Evolutionary conservation across 2,329 filamentous ascomycete species (phyloP).

Genomic region (Camillea tinctor): DNA sequence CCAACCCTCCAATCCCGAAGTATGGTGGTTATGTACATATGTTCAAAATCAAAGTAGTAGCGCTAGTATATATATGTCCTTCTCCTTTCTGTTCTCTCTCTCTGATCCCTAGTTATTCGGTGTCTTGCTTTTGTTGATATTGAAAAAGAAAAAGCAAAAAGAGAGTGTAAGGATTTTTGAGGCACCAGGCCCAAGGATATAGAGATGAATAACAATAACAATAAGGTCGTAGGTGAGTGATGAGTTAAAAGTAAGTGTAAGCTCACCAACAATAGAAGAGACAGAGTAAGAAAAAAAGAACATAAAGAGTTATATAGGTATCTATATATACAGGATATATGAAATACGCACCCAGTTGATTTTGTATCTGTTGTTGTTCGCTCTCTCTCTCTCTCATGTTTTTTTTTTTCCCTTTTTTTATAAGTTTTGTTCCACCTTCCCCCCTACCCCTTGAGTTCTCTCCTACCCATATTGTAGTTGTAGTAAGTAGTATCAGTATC

Average conservation of each 20-base stretch:
- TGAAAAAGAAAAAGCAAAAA: constrained; percentile 1
- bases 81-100: too few relatives aligned
- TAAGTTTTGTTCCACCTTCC: too few relatives aligned
- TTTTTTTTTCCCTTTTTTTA: not conserved
- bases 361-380: too few relatives aligned
- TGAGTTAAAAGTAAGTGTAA: too few relatives aligned
- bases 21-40: too few relatives aligned
- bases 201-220: constrained; percentile 11
- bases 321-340: not conserved
- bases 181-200: not conserved
- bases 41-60: too few relatives aligned
- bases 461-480: constrained; percentile 58
- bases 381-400: not conserved
- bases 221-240: not conserved
- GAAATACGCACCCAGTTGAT: not conserved
- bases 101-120: too few relatives aligned
- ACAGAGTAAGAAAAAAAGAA: constrained; percentile 1
- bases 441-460: constrained; percentile 41
- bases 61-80: too few relatives aligned
- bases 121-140: too few relatives aligned
- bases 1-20: too few relatives aligned
- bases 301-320: not conserved
- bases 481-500: too few relatives aligned
- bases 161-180: not conserved
- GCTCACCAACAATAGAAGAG: constrained; percentile 11